Evolutionary conservation across 163 green algal species (phyloP).

Genomic region (Scenedesmus sp.): DNA sequence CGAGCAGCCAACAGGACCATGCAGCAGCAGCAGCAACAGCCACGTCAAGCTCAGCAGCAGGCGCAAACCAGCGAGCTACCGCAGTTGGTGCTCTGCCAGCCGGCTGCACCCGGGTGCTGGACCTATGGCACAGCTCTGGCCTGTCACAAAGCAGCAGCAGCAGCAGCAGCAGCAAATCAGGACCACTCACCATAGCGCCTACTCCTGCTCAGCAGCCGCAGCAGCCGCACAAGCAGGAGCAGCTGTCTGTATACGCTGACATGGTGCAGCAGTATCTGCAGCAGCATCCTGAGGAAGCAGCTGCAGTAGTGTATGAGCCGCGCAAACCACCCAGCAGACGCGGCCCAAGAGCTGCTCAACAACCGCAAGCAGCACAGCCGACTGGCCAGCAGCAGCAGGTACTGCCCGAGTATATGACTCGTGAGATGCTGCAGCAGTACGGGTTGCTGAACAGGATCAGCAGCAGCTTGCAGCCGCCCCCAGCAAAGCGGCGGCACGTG

Average conservation of each 20-base stretch:
- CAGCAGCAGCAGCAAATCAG: conserved; percentile 24
- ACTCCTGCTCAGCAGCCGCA: background rate
- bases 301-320: background rate
- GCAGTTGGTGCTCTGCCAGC: background rate
- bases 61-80: background rate
- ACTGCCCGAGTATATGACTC: conserved; percentile 1
- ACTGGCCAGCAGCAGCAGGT: conserved; percentile 5
- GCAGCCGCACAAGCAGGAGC: background rate
- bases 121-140: conserved; percentile 33
- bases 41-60: background rate
- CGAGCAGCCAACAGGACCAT: background rate
- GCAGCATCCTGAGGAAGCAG: background rate
- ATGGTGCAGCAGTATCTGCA: conserved; percentile 2
- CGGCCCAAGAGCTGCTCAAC: background rate
- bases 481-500: background rate
- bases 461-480: background rate
- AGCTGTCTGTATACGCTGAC: background rate
- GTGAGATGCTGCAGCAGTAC: conserved; percentile 19
- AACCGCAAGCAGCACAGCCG: background rate
- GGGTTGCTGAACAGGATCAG: background rate
- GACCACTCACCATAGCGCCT: background rate
- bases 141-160: background rate
- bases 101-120: background rate
- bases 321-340: background rate
- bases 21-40: background rate